Conservation (phyloP, 257 asterid species). For the Rhazya stricta region DNA sequence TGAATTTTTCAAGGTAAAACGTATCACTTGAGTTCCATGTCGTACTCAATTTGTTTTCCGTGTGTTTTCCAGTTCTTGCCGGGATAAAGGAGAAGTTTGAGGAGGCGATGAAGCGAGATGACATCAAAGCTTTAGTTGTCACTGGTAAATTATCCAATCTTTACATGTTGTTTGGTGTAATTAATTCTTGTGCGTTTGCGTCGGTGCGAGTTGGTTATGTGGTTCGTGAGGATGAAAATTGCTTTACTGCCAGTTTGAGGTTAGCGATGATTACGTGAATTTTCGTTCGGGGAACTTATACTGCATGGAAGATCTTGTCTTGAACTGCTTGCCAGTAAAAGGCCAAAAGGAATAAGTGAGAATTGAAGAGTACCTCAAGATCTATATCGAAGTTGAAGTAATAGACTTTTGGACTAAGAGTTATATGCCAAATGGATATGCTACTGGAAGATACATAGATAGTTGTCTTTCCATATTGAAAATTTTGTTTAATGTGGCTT, state of each 20-base stretch:
- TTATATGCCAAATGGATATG: neutral
- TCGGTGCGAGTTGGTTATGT: neutral
- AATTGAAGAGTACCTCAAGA: neutral
- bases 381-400: neutral
- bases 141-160: conserved; percentile 38
- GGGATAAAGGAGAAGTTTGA: conserved; percentile 56
- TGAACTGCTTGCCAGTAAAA: neutral
- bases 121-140: conserved; percentile 78
- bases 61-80: conserved; percentile 46
- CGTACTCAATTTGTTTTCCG: neutral
- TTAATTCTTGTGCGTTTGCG: neutral
- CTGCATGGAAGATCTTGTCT: neutral
- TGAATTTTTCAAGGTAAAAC: neutral
- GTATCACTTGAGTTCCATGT: neutral
- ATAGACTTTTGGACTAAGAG: neutral
- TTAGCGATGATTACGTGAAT: neutral
- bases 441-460: neutral
- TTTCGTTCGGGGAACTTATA: neutral
- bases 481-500: neutral
- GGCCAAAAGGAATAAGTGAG: neutral
- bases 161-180: neutral
- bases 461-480: neutral
- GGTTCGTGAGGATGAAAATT: neutral
- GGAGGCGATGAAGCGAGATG: conserved; percentile 71
- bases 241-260: neutral